Conservation (phyloP, 345 rosid species). For the Arabidopsis thaliana region DNA sequence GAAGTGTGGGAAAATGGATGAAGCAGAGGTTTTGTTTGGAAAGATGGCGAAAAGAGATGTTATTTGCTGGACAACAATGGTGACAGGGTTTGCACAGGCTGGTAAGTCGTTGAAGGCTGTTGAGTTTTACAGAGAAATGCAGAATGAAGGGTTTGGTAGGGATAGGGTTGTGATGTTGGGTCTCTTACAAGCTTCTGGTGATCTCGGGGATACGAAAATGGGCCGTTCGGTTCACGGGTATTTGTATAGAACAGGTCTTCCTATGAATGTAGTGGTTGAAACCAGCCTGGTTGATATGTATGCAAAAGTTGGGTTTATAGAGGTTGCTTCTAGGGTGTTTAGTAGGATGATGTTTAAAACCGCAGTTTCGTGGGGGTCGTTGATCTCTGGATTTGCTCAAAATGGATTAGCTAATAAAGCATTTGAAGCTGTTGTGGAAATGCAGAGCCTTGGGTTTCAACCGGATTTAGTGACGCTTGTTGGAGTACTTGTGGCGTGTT, state of each 20-base stretch:
- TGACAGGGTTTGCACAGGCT: conserved; percentile 61
- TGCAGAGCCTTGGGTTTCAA: conserved; percentile 58
- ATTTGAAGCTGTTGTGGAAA: conserved; percentile 54
- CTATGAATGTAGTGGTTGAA: conserved; percentile 52
- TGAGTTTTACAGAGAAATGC: conserved; percentile 63
- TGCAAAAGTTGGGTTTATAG: conserved; percentile 63
- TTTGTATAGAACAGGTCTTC: conserved; percentile 56
- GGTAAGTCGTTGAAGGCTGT: conserved; percentile 57
- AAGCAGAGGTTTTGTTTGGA: conserved; percentile 59
- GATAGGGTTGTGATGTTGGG: conserved; percentile 64
- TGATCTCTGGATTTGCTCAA: conserved; percentile 69
- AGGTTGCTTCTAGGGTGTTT: conserved; percentile 60
- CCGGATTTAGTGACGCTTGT: conserved; percentile 66
- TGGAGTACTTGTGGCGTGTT: conserved; percentile 59
- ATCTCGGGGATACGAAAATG: conserved; percentile 54
- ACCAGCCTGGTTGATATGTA: conserved; percentile 76
- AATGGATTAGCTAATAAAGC: conserved; percentile 61
- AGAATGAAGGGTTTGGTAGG: conserved; percentile 59
- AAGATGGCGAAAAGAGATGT: conserved; percentile 65
- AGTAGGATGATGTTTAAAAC: conserved; percentile 54
- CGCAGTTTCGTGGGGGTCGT: conserved; percentile 61
- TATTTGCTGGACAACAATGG: conserved; percentile 76
- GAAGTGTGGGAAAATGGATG: conserved; percentile 58
- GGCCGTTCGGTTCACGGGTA: conserved; percentile 69
- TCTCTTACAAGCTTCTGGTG: conserved; percentile 68